Conservation (phyloP, 345 rosid species). For the Salix suchowensis region DNA sequence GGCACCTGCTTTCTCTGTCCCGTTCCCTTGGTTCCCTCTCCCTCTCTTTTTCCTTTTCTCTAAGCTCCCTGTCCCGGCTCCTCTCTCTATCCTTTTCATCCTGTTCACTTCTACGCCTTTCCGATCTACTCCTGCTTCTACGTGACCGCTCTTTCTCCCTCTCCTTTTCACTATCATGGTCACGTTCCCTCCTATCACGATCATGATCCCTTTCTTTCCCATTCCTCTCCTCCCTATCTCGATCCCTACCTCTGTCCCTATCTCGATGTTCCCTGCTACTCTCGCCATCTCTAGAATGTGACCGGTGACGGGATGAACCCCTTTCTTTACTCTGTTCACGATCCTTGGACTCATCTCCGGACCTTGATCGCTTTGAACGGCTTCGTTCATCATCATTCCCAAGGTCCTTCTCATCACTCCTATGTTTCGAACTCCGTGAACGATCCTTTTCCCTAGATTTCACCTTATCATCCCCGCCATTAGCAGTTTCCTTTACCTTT, state of each 20-base stretch:
- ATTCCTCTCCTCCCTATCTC: slow-evolving; percentile 45
- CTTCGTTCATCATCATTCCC: slow-evolving; percentile 24
- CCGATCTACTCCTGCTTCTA: slow-evolving; percentile 57
- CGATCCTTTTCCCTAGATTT: slow-evolving; percentile 44
- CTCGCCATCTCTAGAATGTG: slow-evolving; percentile 75
- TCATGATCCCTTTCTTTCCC: slow-evolving; percentile 28
- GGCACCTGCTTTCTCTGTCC: slow-evolving; percentile 77
- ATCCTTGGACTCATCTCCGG: slow-evolving; percentile 47
- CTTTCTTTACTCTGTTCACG: slow-evolving; percentile 41
- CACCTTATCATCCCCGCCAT: slow-evolving; percentile 44
- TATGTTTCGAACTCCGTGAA: slow-evolving; percentile 55
- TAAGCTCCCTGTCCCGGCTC: slow-evolving; percentile 54
- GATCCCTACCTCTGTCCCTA: slow-evolving; percentile 51
- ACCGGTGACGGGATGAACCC: slow-evolving; percentile 40
- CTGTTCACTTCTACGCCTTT: slow-evolving; percentile 43
- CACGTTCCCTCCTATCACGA: slow-evolving; percentile 15
- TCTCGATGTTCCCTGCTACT: slow-evolving; percentile 56
- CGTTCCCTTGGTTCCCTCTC: slow-evolving; percentile 60
- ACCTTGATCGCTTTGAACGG: slow-evolving; percentile 52
- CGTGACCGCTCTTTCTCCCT: slow-evolving; percentile 40
- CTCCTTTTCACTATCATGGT: slow-evolving; percentile 25
- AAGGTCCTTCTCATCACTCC: slow-evolving; percentile 44
- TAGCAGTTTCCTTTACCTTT: slow-evolving; percentile 44
- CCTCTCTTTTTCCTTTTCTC: slow-evolving; percentile 46
- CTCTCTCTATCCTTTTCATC: slow-evolving; percentile 43